A percentile compares a stretch with the other conserved stretches of the same genome.
Conservation (phyloP, 1,284 basidiomycete species). For the Papiliotrema terrestris region DNA sequence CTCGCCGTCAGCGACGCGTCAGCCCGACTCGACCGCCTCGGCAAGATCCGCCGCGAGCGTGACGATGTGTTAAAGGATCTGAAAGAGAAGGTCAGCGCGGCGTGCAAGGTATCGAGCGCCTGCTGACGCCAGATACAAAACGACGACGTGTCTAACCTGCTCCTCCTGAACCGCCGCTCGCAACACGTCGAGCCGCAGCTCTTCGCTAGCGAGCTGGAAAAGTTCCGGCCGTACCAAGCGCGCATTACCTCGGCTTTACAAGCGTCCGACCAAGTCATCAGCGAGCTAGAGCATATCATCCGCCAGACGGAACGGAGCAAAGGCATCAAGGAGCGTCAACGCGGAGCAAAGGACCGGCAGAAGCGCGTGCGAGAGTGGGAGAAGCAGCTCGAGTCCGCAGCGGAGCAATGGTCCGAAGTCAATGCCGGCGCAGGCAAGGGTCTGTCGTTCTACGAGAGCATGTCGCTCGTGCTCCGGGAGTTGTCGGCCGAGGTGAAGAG, state of each 20-base stretch:
- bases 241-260: constrained; percentile 71
- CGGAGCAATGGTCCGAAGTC: constrained; percentile 82
- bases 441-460: constrained; percentile 78
- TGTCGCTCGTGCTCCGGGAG: constrained; percentile 63
- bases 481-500: constrained; percentile 61
- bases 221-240: constrained; percentile 87
- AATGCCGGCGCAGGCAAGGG: constrained; percentile 82
- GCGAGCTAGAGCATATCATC: constrained; percentile 68
- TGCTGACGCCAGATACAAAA: constrained; percentile 66
- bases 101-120: not conserved
- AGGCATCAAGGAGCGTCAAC: constrained; percentile 69
- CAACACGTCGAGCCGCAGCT: constrained; percentile 78
- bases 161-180: constrained; percentile 86
- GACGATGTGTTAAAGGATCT: constrained; percentile 84
- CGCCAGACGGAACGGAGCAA: constrained; percentile 66
- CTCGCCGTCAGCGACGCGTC: constrained; percentile 71
- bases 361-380: constrained; percentile 70
- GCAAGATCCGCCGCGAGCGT: constrained; percentile 79
- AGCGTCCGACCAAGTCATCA: constrained; percentile 67
- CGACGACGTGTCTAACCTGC: constrained; percentile 93
- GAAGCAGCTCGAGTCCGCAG: constrained; percentile 65
- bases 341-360: constrained; percentile 65
- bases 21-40: constrained; percentile 68
- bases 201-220: constrained; percentile 90
- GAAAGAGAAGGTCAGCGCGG: constrained; percentile 60